A percentile compares a stretch with the other conserved stretches of the same genome.
Evolutionary conservation across 2,329 filamentous ascomycete genomes (phyloP).

Genomic region (Colletotrichum higginsianum): DNA sequence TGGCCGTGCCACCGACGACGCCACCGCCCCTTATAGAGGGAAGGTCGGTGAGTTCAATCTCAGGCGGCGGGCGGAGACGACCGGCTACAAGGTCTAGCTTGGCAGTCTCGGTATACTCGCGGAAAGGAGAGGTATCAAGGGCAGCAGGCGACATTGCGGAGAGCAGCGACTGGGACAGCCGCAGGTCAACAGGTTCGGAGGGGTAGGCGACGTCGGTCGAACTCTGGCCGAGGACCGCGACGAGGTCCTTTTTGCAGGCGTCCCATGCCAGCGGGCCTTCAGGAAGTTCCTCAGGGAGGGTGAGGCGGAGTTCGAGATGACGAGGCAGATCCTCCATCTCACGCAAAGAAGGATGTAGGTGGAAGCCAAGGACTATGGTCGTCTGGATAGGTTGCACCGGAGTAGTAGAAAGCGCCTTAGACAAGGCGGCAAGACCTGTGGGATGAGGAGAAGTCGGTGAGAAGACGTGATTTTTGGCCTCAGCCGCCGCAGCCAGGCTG

Average conservation of each 20-base stretch:
- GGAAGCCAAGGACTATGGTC: conserved; percentile 63
- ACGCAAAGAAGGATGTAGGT: conserved; percentile 5
- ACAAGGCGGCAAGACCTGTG: conserved; percentile 55
- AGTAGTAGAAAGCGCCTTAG: conserved; percentile 44
- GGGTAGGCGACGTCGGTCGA: conserved; percentile 64
- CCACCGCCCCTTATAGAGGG: conserved; percentile 2
- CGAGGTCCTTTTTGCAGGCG: conserved; percentile 48
- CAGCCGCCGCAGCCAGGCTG: not conserved
- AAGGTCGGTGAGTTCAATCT: conserved; percentile 43
- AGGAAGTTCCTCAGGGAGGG: conserved; percentile 33
- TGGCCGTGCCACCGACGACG: not conserved
- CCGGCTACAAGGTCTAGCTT: conserved; percentile 62
- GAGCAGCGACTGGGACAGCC: conserved; percentile 56
- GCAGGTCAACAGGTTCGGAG: conserved; percentile 62
- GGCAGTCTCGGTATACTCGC: conserved; percentile 60
- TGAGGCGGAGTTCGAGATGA: conserved; percentile 43
- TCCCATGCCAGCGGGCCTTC: conserved; percentile 42
- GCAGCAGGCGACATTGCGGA: conserved; percentile 46
- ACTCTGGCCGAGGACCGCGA: conserved; percentile 56
- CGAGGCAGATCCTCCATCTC: not conserved
- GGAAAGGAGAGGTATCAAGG: conserved; percentile 51
- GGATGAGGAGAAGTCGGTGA: conserved; percentile 64
- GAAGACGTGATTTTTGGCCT: conserved; percentile 55
- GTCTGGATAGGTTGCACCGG: conserved; percentile 40
- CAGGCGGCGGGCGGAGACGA: conserved; percentile 57